phyloP scores from a whole-genome alignment of 495 filamentous ascomycete species.

The Aspergillus asperescens region DNA sequence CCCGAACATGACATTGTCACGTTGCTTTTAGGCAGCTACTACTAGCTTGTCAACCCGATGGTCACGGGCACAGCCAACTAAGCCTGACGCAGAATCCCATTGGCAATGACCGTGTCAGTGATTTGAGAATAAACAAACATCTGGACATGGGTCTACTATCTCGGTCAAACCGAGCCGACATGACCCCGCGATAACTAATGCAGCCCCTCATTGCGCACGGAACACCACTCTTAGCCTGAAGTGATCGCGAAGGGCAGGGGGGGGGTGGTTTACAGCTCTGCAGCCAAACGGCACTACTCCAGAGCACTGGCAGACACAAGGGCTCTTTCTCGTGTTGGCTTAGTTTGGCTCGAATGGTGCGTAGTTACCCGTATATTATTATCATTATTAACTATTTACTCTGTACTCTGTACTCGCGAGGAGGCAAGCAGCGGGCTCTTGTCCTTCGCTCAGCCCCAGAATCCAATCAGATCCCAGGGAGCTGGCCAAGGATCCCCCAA shows the following conservation, averaged over 20 bases:
- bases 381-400: no score
- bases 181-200: slow-evolving; percentile 7
- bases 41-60: neutral
- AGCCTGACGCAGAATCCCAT: neutral
- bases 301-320: slow-evolving; percentile 14
- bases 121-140: neutral
- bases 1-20: slow-evolving; percentile 11
- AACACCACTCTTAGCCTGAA: slow-evolving; percentile 2
- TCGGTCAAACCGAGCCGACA: slow-evolving; percentile 2
- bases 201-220: slow-evolving; percentile 10
- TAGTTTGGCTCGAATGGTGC: neutral
- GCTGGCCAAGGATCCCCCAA: neutral
- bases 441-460: neutral
- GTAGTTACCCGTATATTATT: neutral
- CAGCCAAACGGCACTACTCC: slow-evolving; percentile 19
- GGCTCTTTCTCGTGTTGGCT: slow-evolving; percentile 8
- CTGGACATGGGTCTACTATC: slow-evolving; percentile 4
- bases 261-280: slow-evolving; percentile 14
- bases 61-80: neutral
- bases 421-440: slow-evolving; percentile 6
- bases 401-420: no score
- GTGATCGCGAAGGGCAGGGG: slow-evolving; percentile 13
- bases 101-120: neutral
- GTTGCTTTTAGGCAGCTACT: slow-evolving; percentile 13
- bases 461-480: slow-evolving; percentile 7